A percentile compares a stretch with the other conserved stretches of the same genome.
These are phyloP conservation scores for Beauveria medogensis DNA, from an alignment of 2,329 filamentous ascomycete genomes.

Conservation along the genomic window DNA sequence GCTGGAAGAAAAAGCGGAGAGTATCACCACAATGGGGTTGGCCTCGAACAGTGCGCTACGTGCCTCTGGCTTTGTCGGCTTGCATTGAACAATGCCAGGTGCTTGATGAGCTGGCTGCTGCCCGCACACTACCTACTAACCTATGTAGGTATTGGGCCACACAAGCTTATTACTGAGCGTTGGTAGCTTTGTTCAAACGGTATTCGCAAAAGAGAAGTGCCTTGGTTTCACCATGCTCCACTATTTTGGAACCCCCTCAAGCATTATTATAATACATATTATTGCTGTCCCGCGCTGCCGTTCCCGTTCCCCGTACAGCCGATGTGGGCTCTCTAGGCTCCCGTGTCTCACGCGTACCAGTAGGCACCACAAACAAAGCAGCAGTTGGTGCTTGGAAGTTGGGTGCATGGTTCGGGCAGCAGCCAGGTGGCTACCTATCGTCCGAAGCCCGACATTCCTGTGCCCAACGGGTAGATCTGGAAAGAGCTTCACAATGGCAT, in stretches of 20 bases:
- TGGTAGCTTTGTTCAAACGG: neutral
- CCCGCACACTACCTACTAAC: neutral
- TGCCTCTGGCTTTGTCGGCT: neutral
- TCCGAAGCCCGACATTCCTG: conserved; percentile 6
- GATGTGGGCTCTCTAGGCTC: neutral
- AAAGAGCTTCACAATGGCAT: neutral
- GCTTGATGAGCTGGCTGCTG: conserved; percentile 4
- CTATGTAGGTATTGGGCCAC: neutral
- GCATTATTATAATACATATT: neutral
- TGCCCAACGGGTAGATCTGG: conserved; percentile 6
- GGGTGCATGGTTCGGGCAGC: neutral
- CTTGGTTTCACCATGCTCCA: neutral
- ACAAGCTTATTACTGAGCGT: neutral
- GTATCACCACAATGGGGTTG: too few species aligned
- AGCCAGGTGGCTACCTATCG: neutral
- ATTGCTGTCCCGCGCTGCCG: neutral
- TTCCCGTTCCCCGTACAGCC: neutral
- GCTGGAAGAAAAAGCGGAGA: conserved; percentile 2
- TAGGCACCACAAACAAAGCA: neutral
- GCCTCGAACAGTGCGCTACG: too few species aligned
- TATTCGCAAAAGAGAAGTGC: neutral
- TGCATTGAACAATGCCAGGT: neutral
- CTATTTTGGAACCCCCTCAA: conserved; percentile 1
- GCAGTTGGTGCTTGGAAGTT: neutral
- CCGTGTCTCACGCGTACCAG: neutral